Base-by-base conservation (phyloP, 495 filamentous ascomycete genomes). In the Durotheca rogersii region DNA sequence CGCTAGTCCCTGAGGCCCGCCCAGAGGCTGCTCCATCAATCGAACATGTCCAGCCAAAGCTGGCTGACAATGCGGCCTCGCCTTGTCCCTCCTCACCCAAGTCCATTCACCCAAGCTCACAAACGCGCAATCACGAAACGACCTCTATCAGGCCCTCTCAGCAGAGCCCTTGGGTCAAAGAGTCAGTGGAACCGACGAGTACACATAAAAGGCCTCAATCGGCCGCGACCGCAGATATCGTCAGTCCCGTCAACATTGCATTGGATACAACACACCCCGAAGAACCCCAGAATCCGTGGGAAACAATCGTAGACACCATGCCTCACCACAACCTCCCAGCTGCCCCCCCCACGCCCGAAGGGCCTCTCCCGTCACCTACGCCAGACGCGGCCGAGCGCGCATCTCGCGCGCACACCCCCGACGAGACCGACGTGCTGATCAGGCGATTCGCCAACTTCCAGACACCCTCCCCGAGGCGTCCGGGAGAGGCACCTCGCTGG, bases 361-460 rank as follows among this genome's bases (percentile, higher is more conserved):
- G n/a, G n/a, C n/a, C n/a, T n/a, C n/a, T n/a, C n/a, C n/a, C n/a
- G n/a, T n/a, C n/a, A n/a, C n/a, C n/a, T n/a, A n/a, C n/a, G n/a
- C n/a, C n/a, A n/a, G n/a, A n/a, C n/a, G n/a, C n/a, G n/a, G n/a
- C n/a, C n/a, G n/a, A 15, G 7, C n/a, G 35, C 21, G 4, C 29
- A 17, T 2, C 19, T 30, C 33, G 34, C 32, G 16, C 39, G 18
- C 46, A 36, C 32, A 60, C 60, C 12, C 60, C 59, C 30, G 53
- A n/a, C n/a, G n/a, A 60, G 7, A 34, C 51, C n/a, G 62, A 56
- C 17, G 48, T 47, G 12, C 58, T 53, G 20, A 61, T 66, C 41
- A 56, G 56, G 38, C 35, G 53, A 34, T 63, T 66, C 37, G 51
- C 60, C 17, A 53, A 52, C 19, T 63, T 66, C 37, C 53, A 63